Conservation (phyloP, 371 early-diverging fungal species). For the Mortierella sp. region DNA sequence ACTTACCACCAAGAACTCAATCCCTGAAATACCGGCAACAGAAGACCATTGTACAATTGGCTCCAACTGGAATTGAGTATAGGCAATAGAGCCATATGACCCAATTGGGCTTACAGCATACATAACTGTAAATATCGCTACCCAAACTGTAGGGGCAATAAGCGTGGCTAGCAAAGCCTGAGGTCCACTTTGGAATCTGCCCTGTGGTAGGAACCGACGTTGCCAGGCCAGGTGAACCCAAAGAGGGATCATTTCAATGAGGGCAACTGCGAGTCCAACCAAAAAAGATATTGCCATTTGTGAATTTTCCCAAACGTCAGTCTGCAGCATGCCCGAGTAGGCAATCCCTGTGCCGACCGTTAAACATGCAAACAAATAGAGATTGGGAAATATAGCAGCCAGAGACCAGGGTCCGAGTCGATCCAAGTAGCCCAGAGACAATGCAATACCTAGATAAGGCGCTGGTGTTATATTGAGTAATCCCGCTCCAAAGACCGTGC, state of each 20-base stretch:
- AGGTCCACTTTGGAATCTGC: constrained; percentile 40
- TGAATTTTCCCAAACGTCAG: constrained; percentile 32
- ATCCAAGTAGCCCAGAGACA: constrained; percentile 44
- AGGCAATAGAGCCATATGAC: constrained; percentile 49
- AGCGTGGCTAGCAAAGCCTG: constrained; percentile 36
- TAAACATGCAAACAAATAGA: constrained; percentile 41
- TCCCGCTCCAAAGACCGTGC: constrained; percentile 49
- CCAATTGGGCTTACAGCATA: constrained; percentile 54
- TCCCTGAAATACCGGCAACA: constrained; percentile 47
- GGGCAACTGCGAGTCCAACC: constrained; percentile 26
- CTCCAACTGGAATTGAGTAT: constrained; percentile 44
- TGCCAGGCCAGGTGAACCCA: constrained; percentile 47
- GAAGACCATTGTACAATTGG: constrained; percentile 56
- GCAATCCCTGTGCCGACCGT: constrained; percentile 45
- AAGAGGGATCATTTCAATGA: constrained; percentile 30
- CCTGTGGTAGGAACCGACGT: constrained; percentile 37
- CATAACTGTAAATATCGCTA: constrained; percentile 35
- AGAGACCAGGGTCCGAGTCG: constrained; percentile 41
- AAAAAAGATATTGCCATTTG: constrained; percentile 22
- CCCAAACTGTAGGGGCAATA: constrained; percentile 47
- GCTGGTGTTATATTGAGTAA: constrained; percentile 31
- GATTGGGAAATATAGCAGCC: constrained; percentile 40
- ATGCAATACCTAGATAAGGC: constrained; percentile 45
- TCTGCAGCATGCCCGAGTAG: constrained; percentile 48
- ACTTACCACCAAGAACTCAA: constrained; percentile 51